Conservation (phyloP, 2,329 filamentous ascomycete genomes). For the Paracoccidioides lutzii region DNA sequence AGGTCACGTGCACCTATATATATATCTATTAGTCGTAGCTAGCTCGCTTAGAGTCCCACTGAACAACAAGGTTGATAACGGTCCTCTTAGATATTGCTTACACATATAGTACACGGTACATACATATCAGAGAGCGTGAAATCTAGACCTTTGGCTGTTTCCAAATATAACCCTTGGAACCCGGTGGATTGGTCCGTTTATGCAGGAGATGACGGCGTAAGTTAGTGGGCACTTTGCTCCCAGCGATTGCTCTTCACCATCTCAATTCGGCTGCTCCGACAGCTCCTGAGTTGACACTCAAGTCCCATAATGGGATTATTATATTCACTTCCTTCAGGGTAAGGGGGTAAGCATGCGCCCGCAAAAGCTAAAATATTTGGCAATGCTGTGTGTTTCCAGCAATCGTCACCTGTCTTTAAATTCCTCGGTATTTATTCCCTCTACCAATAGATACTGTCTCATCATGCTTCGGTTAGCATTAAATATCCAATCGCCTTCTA, state of each 20-base stretch:
- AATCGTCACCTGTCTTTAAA: no score
- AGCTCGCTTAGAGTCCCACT: no score
- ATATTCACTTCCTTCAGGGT: not conserved
- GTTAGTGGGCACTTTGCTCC: not conserved
- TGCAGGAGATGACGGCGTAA: not conserved
- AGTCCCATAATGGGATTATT: no score
- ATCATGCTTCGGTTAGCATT: no score
- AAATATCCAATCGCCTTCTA: no score
- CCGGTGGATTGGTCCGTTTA: not conserved
- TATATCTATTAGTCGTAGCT: no score
- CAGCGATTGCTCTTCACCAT: not conserved
- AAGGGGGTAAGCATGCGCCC: not conserved
- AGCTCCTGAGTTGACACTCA: not conserved
- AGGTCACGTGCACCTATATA: no score
- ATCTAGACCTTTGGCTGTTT: not conserved
- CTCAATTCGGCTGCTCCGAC: not conserved
- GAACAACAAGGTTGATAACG: no score
- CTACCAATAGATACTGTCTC: no score
- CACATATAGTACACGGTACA: not conserved
- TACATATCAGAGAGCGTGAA: no score
- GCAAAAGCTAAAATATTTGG: not conserved
- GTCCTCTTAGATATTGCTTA: not conserved
- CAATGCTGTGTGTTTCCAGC: no score
- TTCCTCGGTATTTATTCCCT: no score
- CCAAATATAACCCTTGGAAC: not conserved